Evolutionary conservation across 2,329 filamentous ascomycete species (phyloP).

Genomic region (Fusarium incarnatum): DNA sequence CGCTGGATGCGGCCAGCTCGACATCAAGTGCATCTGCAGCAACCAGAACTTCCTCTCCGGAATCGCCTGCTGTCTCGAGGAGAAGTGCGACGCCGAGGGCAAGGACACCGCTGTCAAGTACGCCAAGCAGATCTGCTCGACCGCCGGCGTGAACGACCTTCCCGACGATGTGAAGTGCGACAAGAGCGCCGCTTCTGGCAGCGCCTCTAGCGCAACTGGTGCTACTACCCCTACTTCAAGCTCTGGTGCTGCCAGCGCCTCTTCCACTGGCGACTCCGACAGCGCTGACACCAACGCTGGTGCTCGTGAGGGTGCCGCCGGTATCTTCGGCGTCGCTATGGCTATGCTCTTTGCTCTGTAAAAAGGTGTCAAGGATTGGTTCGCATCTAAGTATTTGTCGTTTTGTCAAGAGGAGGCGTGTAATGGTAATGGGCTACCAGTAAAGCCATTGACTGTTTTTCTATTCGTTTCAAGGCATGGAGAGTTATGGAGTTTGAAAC

Average conservation of each 20-base stretch:
- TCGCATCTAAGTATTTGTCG: neutral
- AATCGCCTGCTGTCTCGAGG: slow-evolving; percentile 58
- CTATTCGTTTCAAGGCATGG: slow-evolving; percentile 19
- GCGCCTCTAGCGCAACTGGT: neutral
- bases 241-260: neutral
- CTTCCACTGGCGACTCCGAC: neutral
- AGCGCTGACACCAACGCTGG: slow-evolving; percentile 14
- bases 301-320: slow-evolving; percentile 29
- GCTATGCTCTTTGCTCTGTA: slow-evolving; percentile 49
- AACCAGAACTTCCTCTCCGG: slow-evolving; percentile 54
- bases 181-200: slow-evolving; percentile 20
- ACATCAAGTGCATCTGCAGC: slow-evolving; percentile 57
- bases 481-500: slow-evolving; percentile 26
- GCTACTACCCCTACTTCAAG: slow-evolving; percentile 23
- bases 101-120: slow-evolving; percentile 52
- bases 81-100: slow-evolving; percentile 50
- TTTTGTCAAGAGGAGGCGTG: slow-evolving; percentile 8
- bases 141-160: slow-evolving; percentile 49
- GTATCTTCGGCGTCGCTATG: slow-evolving; percentile 46
- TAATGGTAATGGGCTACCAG: neutral
- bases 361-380: neutral
- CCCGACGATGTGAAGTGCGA: slow-evolving; percentile 55
- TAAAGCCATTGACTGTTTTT: neutral
- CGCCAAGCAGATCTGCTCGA: slow-evolving; percentile 55
- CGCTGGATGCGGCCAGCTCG: slow-evolving; percentile 54